phyloP scores from a whole-genome alignment of 805 yeast species.

The Hyphopichia homilentoma region DNA sequence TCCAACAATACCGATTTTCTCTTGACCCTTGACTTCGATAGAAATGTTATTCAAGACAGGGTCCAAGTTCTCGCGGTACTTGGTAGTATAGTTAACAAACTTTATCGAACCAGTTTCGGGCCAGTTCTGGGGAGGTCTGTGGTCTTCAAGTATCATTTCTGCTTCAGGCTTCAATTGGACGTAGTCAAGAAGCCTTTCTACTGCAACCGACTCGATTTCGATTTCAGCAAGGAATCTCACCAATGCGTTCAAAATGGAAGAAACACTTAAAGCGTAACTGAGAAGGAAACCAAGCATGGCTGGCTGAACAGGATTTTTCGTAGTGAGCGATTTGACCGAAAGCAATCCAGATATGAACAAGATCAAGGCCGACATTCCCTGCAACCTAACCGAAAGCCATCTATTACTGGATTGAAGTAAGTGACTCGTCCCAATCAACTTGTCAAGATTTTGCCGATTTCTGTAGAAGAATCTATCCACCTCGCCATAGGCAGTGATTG shows the following conservation, averaged over 20 bases:
- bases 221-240: conserved; percentile 23
- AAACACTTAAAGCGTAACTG: conserved; percentile 23
- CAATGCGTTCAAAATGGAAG: conserved; percentile 15
- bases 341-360: conserved; percentile 16
- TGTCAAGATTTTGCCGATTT: conserved; percentile 14
- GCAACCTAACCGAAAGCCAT: conserved; percentile 25
- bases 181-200: conserved; percentile 26
- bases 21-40: conserved; percentile 18
- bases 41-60: conserved; percentile 21
- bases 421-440: not conserved
- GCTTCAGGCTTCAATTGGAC: conserved; percentile 17
- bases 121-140: conserved; percentile 14
- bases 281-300: conserved; percentile 25
- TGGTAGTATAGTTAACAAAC: conserved; percentile 20
- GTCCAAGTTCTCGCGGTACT: conserved; percentile 21
- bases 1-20: conserved; percentile 28
- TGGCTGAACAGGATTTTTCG: conserved; percentile 16
- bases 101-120: conserved; percentile 19
- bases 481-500: conserved; percentile 20
- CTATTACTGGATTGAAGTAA: conserved; percentile 15
- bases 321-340: conserved; percentile 15
- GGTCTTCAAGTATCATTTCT: conserved; percentile 8
- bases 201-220: conserved; percentile 21
- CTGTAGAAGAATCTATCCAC: conserved; percentile 15
- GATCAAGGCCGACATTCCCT: conserved; percentile 18